Base-by-base conservation (phyloP, 1,284 basidiomycete species). In the Coniferiporia sulphurascens region DNA sequence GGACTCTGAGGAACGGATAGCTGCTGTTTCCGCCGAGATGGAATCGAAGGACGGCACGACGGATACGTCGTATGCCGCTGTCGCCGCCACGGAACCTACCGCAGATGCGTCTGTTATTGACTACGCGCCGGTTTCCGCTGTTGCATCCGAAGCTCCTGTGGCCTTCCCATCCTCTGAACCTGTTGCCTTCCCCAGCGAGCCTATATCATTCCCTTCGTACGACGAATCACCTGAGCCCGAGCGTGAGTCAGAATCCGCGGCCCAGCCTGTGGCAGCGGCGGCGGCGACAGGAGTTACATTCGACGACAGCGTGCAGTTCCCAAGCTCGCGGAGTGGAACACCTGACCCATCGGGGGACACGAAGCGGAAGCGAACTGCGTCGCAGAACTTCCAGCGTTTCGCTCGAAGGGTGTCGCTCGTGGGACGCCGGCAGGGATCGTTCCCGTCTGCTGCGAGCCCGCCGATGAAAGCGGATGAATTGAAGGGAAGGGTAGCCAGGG, bases 371-470 rank as follows among this genome's bases (percentile, higher is more conserved):
- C 80, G 88, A 27, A 89, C 88, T 58, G 85, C 87, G 10, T 87
- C 88, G 22, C 89, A 91, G 71, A 91, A 91, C 67, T 88, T 91
- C 76, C 88, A 91, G 70, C 80, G 87, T 34, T 70, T 91, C 48
- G 89, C 89, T 17, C 76, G 87, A 57, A 78, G 83, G 62, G 85
- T 91, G 58, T 90, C 89, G 12, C 70, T 89, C 43, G 82, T 81
- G 0, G 80, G 83, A 1, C 78, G 81, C 48, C 80, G 84, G 48
- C 78, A 82, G 65, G 81, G 83, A 36, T 82, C 76, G 21, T 70
- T 78, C 17, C 70, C 77, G 36, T 74, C 75, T 51, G 71, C 74
- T 1, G 62, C 64, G 19, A 51, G 61, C n/a, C 43, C 53, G n/a
- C 56, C 63, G 41, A 45, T 59, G 4, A 62, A 63, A 32, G 52